Conservation (phyloP, 805 yeast genomes). For the Candida boidinii region DNA sequence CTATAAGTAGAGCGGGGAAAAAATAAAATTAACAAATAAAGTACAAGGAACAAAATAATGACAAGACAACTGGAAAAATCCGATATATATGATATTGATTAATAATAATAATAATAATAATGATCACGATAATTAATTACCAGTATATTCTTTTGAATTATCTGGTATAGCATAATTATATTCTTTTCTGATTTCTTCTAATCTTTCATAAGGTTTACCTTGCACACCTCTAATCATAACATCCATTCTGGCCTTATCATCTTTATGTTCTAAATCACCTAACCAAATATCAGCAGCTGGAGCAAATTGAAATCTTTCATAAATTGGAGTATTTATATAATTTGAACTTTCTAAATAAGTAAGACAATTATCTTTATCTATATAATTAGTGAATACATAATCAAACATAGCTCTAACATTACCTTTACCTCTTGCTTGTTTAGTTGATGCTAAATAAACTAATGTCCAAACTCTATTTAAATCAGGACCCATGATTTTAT, state of each 20-base stretch:
- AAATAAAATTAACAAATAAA: no score
- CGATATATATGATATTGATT: no score
- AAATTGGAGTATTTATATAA: constrained; percentile 39
- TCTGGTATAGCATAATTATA: constrained; percentile 19
- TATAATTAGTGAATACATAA: constrained; percentile 35
- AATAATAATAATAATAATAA: no score
- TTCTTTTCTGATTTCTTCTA: constrained; percentile 17
- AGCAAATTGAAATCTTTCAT: constrained; percentile 41
- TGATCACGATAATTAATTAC: no score
- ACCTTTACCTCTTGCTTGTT: constrained; percentile 47
- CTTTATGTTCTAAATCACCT: constrained; percentile 20
- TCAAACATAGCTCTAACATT: constrained; percentile 42
- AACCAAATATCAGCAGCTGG: constrained; percentile 41
- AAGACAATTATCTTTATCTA: constrained; percentile 32
- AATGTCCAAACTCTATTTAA: constrained; percentile 23
- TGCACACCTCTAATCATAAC: constrained; percentile 28
- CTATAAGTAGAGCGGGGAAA: no score
- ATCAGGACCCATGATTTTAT: constrained; percentile 35
- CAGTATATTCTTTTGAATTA: no score
- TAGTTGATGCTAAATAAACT: constrained; percentile 27
- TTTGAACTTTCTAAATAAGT: constrained; percentile 45
- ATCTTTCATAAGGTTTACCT: constrained; percentile 21
- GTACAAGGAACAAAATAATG: no score
- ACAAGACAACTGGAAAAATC: no score
- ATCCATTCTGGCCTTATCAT: constrained; percentile 28